phyloP scores from a whole-genome alignment of 2,329 filamentous ascomycete species.

The Hymenoscyphus salicellus region DNA sequence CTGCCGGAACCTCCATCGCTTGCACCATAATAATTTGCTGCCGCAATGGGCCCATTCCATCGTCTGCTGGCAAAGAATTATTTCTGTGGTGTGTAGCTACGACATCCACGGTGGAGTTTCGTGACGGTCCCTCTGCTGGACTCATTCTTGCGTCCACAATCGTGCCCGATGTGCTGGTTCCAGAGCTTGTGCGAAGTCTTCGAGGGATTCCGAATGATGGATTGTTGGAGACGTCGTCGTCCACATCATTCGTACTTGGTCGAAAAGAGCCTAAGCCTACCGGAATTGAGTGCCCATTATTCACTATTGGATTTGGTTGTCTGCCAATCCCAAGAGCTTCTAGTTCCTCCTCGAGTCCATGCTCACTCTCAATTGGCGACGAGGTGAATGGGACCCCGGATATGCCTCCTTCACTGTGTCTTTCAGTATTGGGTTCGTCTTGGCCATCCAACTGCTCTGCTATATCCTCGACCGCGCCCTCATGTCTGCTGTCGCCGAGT shows the following conservation, averaged over 20 bases:
- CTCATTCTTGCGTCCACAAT: constrained; percentile 24
- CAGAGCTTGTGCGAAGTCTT: constrained; percentile 27
- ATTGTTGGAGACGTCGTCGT: constrained; percentile 31
- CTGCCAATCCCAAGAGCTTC: constrained; percentile 16
- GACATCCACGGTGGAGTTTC: constrained; percentile 26
- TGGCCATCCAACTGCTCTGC: constrained; percentile 22
- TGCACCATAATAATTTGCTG: constrained; percentile 68
- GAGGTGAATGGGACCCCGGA: constrained; percentile 22
- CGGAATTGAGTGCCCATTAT: constrained; percentile 14
- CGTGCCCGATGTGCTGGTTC: constrained; percentile 12
- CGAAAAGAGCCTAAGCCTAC: constrained; percentile 21
- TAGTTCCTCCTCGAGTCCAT: constrained; percentile 28
- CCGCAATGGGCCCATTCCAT: constrained; percentile 70
- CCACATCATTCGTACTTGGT: constrained; percentile 22
- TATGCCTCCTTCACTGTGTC: constrained; percentile 11
- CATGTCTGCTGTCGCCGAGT: constrained; percentile 19
- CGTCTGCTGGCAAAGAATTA: constrained; percentile 60
- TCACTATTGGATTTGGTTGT: constrained; percentile 12
- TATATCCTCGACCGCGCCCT: constrained; percentile 28
- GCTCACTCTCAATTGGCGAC: constrained; percentile 30
- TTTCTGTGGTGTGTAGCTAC: constrained; percentile 23
- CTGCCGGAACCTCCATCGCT: constrained; percentile 52
- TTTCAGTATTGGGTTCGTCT: constrained; percentile 4
- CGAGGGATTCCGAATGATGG: constrained; percentile 26
- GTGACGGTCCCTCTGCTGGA: constrained; percentile 26